phyloP scores from a whole-genome alignment of 371 early-diverging fungal genomes.

The Mortierella sp. region DNA sequence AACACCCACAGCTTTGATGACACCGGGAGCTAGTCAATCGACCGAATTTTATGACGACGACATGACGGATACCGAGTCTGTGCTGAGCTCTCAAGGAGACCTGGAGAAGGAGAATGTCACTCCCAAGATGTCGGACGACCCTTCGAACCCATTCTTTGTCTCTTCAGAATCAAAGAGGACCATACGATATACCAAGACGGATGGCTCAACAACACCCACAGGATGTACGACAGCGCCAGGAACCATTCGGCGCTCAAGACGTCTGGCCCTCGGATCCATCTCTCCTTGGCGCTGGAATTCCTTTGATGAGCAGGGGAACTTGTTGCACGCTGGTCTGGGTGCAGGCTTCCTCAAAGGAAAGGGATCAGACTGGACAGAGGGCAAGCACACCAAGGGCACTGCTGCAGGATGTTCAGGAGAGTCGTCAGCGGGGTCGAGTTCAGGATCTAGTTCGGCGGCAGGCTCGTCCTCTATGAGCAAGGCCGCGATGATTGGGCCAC shows the following conservation, averaged over 20 bases:
- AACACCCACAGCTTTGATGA: slow-evolving; percentile 15
- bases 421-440: slow-evolving; percentile 6
- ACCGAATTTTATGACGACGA: slow-evolving; percentile 41
- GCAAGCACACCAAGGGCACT: background rate
- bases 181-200: slow-evolving; percentile 16
- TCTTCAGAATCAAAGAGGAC: slow-evolving; percentile 3
- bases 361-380: slow-evolving; percentile 37
- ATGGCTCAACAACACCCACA: slow-evolving; percentile 32
- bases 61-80: slow-evolving; percentile 42
- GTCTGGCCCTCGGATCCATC: slow-evolving; percentile 38
- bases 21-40: slow-evolving; percentile 39
- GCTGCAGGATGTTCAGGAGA: background rate
- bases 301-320: slow-evolving; percentile 20
- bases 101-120: slow-evolving; percentile 48
- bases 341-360: background rate
- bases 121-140: slow-evolving; percentile 32
- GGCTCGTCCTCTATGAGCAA: slow-evolving; percentile 16
- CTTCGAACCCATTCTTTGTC: slow-evolving; percentile 29
- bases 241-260: slow-evolving; percentile 34
- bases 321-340: background rate
- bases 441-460: slow-evolving; percentile 14
- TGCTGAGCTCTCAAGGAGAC: slow-evolving; percentile 34
- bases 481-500: slow-evolving; percentile 11
- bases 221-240: slow-evolving; percentile 25
- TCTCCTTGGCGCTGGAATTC: slow-evolving; percentile 55